Conservation (phyloP, 1,284 basidiomycete species). For the Puccinia sorghi region DNA sequence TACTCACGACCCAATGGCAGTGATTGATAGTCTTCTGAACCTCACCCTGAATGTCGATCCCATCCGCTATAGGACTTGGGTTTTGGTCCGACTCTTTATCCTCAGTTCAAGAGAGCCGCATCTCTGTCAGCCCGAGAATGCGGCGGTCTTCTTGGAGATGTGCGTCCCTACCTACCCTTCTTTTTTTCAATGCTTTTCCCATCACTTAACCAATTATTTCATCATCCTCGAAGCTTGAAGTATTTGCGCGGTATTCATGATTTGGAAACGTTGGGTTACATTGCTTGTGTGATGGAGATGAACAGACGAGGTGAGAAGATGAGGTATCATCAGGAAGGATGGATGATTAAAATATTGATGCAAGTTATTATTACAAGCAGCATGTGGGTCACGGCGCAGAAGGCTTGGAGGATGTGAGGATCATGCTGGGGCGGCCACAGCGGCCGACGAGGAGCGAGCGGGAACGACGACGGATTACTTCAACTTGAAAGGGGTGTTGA, state of each 20-base stretch:
- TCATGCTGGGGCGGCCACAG: not conserved
- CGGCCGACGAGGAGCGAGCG: not conserved
- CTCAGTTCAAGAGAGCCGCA: conserved; percentile 1
- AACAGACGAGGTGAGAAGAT: conserved; percentile 33
- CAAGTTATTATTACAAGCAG: not conserved
- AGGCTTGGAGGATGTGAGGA: not conserved
- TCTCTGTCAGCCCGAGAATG: not conserved
- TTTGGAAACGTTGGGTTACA: conserved; percentile 45
- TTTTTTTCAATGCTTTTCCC: not conserved
- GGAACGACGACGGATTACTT: conserved; percentile 33
- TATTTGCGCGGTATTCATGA: conserved; percentile 41
- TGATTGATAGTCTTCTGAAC: conserved; percentile 20
- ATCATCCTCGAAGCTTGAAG: conserved; percentile 14
- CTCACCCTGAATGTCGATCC: conserved; percentile 15
- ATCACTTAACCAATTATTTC: not conserved
- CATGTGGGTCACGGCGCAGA: not conserved
- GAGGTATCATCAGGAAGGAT: not conserved
- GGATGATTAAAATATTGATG: not conserved
- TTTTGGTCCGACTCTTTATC: conserved; percentile 25
- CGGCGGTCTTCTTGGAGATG: conserved; percentile 27
- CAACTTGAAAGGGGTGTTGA: conserved; percentile 26
- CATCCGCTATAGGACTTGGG: conserved; percentile 31
- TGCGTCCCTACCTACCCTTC: not conserved
- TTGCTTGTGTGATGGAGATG: conserved; percentile 43
- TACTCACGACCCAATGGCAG: conserved; percentile 17